Base-by-base conservation (phyloP, 257 asterid species). In the Rhazya stricta region DNA sequence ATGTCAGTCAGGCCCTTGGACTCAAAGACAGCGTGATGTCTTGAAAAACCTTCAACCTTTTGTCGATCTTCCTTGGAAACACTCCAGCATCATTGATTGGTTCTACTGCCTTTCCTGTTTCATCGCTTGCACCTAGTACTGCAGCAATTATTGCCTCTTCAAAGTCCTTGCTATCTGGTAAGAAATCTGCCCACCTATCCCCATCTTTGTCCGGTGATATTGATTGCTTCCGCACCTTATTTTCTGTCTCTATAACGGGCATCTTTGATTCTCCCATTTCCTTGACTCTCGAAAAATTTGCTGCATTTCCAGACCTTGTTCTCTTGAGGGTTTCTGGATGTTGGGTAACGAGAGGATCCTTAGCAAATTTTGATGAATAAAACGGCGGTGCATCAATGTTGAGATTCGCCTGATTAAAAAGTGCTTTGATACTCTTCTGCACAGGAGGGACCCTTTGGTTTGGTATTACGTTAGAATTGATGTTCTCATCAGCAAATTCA, bases 111-210 rank as follows among this genome's bases (percentile, higher is more conserved):
- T 61, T 76, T 6, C 39, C 43, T 11, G 54, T 23, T 60, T 74
- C 85, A 10, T 77, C 9, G 5, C 32, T 75, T 19, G 82, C 11
- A 8, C 88, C 91, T 68, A 92, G 68, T 34, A 91, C 96, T 13
- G 96, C 96, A 6, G 94, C 95, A 32, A 92, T 84, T 46, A 94
- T 89, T 1, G 97, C 99, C 63, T 88, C 92, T 80, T 94, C 97
- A 29, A 94, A 94, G 27, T 87, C 99, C 81, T 88, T 78, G 77
- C 84, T 85, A 37, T 92, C 97, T 0, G 99, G 97, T 34, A 94
- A 76, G 74, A 89, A 72, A 36, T 84, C 90, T 9, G 84, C 91
- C 96, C 89, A 89, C 36, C 42, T 80, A 23, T 78, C 81, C 1
- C 42, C 80, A 1, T 57, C 50, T 72, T 81, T 81, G 71, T 76